A percentile compares a stretch with the other conserved stretches of the same genome.
Evolutionary conservation across 192 early-diverging fungal species (phyloP).

Genomic region (Linnemannia exigua): DNA sequence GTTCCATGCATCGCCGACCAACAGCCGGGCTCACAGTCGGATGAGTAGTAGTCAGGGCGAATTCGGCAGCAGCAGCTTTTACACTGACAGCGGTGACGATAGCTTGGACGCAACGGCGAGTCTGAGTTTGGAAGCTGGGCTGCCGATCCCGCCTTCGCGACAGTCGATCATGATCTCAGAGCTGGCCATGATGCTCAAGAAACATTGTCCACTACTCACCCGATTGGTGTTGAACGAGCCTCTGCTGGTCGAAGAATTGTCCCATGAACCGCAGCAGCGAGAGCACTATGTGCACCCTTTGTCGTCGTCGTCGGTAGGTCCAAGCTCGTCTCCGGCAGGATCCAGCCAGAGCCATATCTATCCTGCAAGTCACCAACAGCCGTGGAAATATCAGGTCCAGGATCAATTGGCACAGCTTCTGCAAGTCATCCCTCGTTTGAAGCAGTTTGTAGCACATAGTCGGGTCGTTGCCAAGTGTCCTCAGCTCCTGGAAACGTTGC

Average conservation of each 20-base stretch:
- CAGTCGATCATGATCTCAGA: conserved; percentile 18
- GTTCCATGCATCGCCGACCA: background rate
- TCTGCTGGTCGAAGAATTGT: conserved; percentile 14
- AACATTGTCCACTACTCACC: conserved; percentile 18
- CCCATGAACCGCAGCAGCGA: background rate
- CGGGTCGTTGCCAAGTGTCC: conserved; percentile 17
- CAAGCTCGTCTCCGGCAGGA: background rate
- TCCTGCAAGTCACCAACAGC: background rate
- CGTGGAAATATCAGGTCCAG: background rate
- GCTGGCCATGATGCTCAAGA: conserved; percentile 23
- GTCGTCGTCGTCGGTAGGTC: background rate
- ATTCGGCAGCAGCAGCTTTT: background rate
- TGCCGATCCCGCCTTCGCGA: background rate
- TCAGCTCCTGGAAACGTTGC: conserved; percentile 21
- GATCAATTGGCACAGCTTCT: conserved; percentile 8
- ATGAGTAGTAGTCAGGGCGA: background rate
- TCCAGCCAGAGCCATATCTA: background rate
- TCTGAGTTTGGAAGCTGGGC: background rate
- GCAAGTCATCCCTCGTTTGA: conserved; percentile 12
- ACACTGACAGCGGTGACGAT: conserved; percentile 10
- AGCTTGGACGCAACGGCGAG: conserved; percentile 8
- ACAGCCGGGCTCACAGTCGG: background rate
- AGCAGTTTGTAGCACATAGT: conserved; percentile 23
- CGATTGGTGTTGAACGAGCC: conserved; percentile 38
- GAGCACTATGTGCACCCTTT: background rate